Conservation (phyloP, 148 eudicot genomes). For the Polygonum aviculare region DNA sequence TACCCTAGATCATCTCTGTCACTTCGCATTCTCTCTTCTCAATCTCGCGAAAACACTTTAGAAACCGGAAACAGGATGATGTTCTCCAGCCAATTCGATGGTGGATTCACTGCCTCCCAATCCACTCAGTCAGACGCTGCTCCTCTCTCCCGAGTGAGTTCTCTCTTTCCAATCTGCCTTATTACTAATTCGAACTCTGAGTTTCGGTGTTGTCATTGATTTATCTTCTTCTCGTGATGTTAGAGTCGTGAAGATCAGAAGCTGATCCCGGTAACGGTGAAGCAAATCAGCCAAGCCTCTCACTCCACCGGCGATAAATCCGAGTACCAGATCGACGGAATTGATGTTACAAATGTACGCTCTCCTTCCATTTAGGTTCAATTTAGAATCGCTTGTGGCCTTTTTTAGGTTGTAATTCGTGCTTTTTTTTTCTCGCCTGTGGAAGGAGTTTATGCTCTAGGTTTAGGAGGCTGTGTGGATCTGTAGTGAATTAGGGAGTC, state of each 20-base stretch:
- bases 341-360: conserved; percentile 54
- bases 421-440: not conserved
- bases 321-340: conserved; percentile 51
- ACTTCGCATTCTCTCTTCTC: not conserved
- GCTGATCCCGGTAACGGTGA: conserved; percentile 61
- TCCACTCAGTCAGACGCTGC: conserved; percentile 38
- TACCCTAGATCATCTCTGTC: not conserved
- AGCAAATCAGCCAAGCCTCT: conserved; percentile 75
- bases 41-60: conserved; percentile 10
- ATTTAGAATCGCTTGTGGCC: not conserved
- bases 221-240: not conserved
- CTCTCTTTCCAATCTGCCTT: not conserved
- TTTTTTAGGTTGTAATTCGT: not conserved
- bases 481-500: not conserved
- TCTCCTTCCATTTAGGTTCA: not conserved
- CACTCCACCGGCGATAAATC: conserved; percentile 53
- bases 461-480: not conserved
- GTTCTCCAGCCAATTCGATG: conserved; percentile 55
- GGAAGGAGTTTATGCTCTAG: not conserved
- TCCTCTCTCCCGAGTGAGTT: conserved; percentile 42
- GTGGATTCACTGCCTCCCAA: conserved; percentile 57
- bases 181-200: not conserved
- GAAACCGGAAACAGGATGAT: conserved; percentile 16
- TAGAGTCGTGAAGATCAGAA: conserved; percentile 58
- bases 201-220: not conserved